These are phyloP conservation scores for Paecilomyces fulvus DNA, from an alignment of 2,329 filamentous ascomycete species.

Conservation along the genomic window DNA sequence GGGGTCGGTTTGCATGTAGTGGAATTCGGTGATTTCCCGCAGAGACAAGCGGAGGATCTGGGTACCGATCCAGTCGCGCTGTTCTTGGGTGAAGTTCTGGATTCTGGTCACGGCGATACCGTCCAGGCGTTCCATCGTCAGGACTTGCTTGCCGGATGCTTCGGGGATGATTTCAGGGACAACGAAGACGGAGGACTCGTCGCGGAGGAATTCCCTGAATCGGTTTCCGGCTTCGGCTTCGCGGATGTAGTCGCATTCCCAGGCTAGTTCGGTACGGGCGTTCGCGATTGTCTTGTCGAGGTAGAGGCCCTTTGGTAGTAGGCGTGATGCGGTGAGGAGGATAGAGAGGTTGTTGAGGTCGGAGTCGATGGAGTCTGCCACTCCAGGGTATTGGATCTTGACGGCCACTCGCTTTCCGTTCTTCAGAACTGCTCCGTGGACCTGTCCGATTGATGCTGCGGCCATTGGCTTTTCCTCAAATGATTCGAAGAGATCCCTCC, in stretches of 20 bases:
- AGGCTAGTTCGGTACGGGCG: slow-evolving; percentile 79
- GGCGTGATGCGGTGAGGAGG: slow-evolving; percentile 78
- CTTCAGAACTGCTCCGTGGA: slow-evolving; percentile 74
- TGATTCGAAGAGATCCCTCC: slow-evolving; percentile 71
- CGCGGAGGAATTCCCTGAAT: slow-evolving; percentile 68
- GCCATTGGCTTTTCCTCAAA: slow-evolving; percentile 92
- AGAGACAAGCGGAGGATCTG: slow-evolving; percentile 87
- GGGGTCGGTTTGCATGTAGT: slow-evolving; percentile 97
- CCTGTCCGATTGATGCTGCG: slow-evolving; percentile 93
- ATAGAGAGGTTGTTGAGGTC: slow-evolving; percentile 90
- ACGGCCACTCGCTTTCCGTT: slow-evolving; percentile 74
- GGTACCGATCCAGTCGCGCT: slow-evolving; percentile 93
- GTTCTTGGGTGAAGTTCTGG: slow-evolving; percentile 64
- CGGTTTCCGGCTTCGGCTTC: slow-evolving; percentile 73
- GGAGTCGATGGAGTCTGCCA: slow-evolving; percentile 91
- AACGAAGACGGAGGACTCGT: slow-evolving; percentile 64
- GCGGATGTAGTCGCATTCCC: slow-evolving; percentile 93
- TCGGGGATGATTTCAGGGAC: slow-evolving; percentile 71
- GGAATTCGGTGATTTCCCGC: slow-evolving; percentile 87
- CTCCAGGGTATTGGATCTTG: slow-evolving; percentile 95
- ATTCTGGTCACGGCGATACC: slow-evolving; percentile 80
- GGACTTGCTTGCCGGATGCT: slow-evolving; percentile 74
- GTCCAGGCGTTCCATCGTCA: slow-evolving; percentile 88
- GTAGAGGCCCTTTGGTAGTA: slow-evolving; percentile 85
- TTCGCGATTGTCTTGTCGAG: slow-evolving; percentile 97